Conservation (phyloP, 2,329 filamentous ascomycete genomes). For the Neoascochyta sp. region DNA sequence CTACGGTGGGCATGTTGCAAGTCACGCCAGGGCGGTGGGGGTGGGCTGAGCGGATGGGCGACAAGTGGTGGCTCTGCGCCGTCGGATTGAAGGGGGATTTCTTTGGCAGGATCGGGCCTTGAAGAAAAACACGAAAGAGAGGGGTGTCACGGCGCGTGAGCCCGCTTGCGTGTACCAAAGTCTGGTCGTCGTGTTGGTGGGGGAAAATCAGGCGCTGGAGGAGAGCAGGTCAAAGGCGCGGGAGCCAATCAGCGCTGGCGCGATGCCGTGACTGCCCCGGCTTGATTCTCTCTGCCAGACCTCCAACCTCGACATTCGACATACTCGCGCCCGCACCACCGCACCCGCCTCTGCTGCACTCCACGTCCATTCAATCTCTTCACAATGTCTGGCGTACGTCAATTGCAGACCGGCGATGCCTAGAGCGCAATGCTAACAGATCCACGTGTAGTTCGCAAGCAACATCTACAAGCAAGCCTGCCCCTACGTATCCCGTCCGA, state of each 20-base stretch:
- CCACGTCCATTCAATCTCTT: constrained; percentile 18
- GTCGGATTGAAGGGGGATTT: no score
- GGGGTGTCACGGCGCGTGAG: no score
- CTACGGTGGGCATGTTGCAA: constrained; percentile 30
- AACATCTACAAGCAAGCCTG: constrained; percentile 53
- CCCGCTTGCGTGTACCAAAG: neutral
- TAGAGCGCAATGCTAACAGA: constrained; percentile 21
- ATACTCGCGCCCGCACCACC: constrained; percentile 23
- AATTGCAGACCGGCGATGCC: constrained; percentile 18
- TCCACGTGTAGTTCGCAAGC: constrained; percentile 45
- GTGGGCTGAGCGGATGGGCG: no score
- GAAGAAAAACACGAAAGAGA: no score
- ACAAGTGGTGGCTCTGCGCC: constrained; percentile 2
- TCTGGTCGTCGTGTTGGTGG: constrained; percentile 9
- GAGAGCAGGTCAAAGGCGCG: constrained; percentile 3
- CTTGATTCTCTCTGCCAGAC: constrained; percentile 17
- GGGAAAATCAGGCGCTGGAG: constrained; percentile 5
- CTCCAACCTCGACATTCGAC: constrained; percentile 17
- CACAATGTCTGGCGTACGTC: constrained; percentile 60
- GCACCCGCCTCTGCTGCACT: constrained; percentile 20
- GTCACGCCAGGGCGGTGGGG: constrained; percentile 1
- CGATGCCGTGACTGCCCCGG: constrained; percentile 22
- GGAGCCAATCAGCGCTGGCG: constrained; percentile 26
- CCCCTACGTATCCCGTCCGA: constrained; percentile 14
- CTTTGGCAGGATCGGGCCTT: no score